Conservation (phyloP, 2,329 filamentous ascomycete species). For the Arthrobotrys sphaeroides region DNA sequence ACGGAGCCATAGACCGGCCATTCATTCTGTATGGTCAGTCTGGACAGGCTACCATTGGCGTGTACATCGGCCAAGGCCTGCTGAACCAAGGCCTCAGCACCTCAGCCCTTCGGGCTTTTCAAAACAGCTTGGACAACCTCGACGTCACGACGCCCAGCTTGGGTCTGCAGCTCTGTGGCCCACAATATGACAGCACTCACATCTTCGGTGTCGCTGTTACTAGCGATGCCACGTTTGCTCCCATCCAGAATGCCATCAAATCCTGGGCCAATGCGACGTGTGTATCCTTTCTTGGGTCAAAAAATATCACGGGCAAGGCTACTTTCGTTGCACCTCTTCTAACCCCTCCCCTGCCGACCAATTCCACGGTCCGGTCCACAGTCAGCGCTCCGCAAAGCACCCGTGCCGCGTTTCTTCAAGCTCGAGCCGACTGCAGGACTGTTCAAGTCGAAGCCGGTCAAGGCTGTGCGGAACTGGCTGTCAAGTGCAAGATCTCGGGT, state of each 20-base stretch:
- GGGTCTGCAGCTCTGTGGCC: constrained; percentile 61
- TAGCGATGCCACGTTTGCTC: constrained; percentile 59
- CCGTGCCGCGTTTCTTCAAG: constrained; percentile 17
- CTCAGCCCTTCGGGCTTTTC: constrained; percentile 58
- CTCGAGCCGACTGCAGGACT: constrained; percentile 57
- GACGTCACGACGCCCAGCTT: constrained; percentile 58
- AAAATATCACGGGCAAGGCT: constrained; percentile 52
- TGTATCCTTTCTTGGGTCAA: constrained; percentile 56
- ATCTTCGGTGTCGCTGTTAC: constrained; percentile 60
- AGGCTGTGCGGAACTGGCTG: constrained; percentile 61
- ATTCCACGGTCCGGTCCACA: constrained; percentile 55
- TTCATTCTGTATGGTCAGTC: constrained; percentile 59
- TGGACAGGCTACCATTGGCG: constrained; percentile 58
- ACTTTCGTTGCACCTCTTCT: constrained; percentile 58
- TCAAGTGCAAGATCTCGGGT: constrained; percentile 61
- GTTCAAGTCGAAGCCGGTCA: constrained; percentile 61
- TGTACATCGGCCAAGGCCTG: constrained; percentile 61
- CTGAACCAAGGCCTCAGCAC: constrained; percentile 57
- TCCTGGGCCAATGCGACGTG: constrained; percentile 59
- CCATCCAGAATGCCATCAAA: constrained; percentile 59
- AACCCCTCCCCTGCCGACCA: constrained; percentile 56
- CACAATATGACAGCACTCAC: constrained; percentile 59
- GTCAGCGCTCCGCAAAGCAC: no score
- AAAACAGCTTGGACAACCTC: constrained; percentile 56
- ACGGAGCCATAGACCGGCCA: constrained; percentile 54